Base-by-base conservation (phyloP, 1,139 yeast species). In the Geotrichum carabidarum region DNA sequence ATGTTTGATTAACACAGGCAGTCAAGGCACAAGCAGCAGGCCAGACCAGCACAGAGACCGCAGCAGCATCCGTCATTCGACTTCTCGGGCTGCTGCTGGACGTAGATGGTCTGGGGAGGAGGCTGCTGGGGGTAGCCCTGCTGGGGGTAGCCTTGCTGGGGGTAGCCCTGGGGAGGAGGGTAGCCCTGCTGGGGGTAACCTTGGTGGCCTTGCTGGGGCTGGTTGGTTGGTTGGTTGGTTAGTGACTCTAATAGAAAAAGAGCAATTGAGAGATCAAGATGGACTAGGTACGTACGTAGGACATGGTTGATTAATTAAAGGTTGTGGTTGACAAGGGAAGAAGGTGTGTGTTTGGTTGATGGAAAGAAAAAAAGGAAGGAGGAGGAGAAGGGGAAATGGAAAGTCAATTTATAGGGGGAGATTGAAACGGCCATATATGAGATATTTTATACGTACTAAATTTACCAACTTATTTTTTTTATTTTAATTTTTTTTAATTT, bases 11-110 rank as follows among this genome's bases (percentile, higher is more conserved):
- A 55, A 22, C 32, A 55, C 44, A 55, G 48, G 41, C 57, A 55
- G 51, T 55, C 58, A 30, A 67, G 60, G 55, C 70, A 67, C 57
- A 66, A 57, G 51, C 70, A 67, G 57, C 68, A 64, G 32, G 69
- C 60, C 34, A 67, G 48, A 58, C 68, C 68, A 37, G 70, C 70
- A 47, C 70, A 67, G 17, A 66, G 61, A 46, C 70, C 70, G 49
- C 68, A 65, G 62, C 70, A 67, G 63, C 68, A 67, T 41, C 61
- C 66, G 55, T 59, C 62, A 54, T 58, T 56, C 42, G 56, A 51
- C 35, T 55, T 44, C 51, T 58, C 58, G 34, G 59, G 63, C 56
- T 67, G 68, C 17, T 43, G 45, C 56, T 67, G 69, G 53, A 65
- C 57, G 59, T 67, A 67, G 38, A 53, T 54, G 44, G 61, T 60